Evolutionary conservation across 2,329 filamentous ascomycete genomes (phyloP), one percentile per base, ranked within the genome.

Genomic region (Dactylellina sp.): DNA sequence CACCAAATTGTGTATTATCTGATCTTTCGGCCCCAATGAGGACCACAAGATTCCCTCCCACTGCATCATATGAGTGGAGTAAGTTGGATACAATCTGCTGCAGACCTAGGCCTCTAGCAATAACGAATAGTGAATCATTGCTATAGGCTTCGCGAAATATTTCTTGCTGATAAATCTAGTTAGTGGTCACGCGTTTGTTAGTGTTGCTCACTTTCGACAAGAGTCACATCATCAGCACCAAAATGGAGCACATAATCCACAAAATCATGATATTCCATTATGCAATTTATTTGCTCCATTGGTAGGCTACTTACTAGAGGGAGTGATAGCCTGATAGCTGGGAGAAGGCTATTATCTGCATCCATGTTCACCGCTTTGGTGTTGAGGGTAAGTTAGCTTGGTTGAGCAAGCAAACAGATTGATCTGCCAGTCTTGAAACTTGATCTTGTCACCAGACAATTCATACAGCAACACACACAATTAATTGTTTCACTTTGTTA

Each of bases 1-100:
- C 95, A 77, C 95, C 95, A 72, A 99, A 93, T 93, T 94, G 98
- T 64, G 90, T 89, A 87, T 97, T 97, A 80, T 99, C 95, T 71
- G 91, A 88, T 35, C 97, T 93, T 72, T 95, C 91, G 37, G 95
- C 93, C 7, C 93, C 93, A 44, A 98, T 88, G 18, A 99, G 83
- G 47, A 99, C 84, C 53, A 99, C 89, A 62, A 99, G 84, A 79
- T 96, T 98, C 82, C 95, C 96, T 12, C 95, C 95, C 2, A 92
- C 92, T 0, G 93, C 93, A 85, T 99, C 95, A 82, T 97, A 97
- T 18, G 93, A 93, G 82, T 99, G 95, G 25, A 99, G 87, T 40
- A 99, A 87, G 80, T 98, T 99, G n/a, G 92, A 96, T 79, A 97
- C 87, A 66, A 99, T 87, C 77, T 93, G 92, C 81, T 97, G 87